A percentile compares a stretch with the other conserved stretches of the same genome.
These are phyloP conservation scores for Yarrowia galli DNA, from an alignment of 1,139 yeast species.

Conservation along the genomic window DNA sequence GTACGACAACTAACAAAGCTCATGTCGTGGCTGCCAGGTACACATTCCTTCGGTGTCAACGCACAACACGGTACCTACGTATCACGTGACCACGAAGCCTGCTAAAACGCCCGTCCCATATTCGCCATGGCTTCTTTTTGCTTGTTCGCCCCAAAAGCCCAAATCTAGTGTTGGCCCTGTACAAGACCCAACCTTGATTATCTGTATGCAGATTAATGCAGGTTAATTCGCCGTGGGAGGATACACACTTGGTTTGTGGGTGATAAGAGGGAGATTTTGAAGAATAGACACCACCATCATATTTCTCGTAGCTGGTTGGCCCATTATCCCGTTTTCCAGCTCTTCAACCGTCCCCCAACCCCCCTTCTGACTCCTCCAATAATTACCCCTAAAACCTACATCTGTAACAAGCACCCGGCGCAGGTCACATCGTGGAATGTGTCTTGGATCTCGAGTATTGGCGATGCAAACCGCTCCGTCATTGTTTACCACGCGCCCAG, in stretches of 20 bases:
- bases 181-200: constrained; percentile 3
- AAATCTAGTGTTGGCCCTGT: not conserved
- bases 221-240: constrained; percentile 18
- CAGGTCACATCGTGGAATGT: constrained; percentile 24
- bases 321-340: not conserved
- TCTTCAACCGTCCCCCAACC: too few relatives aligned
- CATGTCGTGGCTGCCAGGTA: too few relatives aligned
- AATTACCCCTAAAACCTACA: constrained; percentile 26
- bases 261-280: not conserved
- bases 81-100: not conserved
- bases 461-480: constrained; percentile 25
- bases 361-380: not conserved
- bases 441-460: constrained; percentile 7
- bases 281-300: too few relatives aligned
- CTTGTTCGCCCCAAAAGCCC: not conserved
- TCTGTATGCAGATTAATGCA: constrained; percentile 14
- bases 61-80: constrained; percentile 6
- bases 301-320: not conserved
- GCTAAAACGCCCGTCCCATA: not conserved
- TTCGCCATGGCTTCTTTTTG: not conserved
- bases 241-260: not conserved
- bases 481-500: constrained; percentile 47
- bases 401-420: constrained; percentile 34
- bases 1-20: too few relatives aligned
- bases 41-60: too few relatives aligned